Evolutionary conservation across 164 flowering plant species (phyloP).

Genomic region (Chimonanthus praecox): DNA sequence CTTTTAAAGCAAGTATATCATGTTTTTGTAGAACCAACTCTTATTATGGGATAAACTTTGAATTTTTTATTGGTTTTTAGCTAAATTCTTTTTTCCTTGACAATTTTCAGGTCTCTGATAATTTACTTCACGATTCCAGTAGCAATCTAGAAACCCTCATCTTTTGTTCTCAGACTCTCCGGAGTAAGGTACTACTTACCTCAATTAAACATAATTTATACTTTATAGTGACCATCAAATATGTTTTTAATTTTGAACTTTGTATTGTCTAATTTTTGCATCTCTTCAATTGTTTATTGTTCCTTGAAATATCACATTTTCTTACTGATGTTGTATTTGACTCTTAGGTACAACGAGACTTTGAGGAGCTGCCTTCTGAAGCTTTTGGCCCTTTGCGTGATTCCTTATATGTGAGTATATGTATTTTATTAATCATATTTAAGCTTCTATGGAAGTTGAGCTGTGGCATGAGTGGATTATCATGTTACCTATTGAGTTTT

Average conservation of each 20-base stretch:
- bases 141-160: conserved; percentile 91
- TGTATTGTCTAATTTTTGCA: neutral
- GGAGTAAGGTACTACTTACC: conserved; percentile 74
- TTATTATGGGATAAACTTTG: neutral
- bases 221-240: neutral
- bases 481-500: neutral
- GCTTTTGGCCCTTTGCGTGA: conserved; percentile 91
- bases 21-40: neutral
- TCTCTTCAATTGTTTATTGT: neutral
- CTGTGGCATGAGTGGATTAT: neutral
- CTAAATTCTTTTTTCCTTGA: neutral
- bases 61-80: neutral
- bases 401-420: conserved; percentile 70
- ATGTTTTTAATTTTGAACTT: neutral
- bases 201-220: neutral
- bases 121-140: conserved; percentile 82
- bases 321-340: conserved; percentile 6
- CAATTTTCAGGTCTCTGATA: conserved; percentile 73
- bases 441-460: neutral
- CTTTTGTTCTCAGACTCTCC: conserved; percentile 92
- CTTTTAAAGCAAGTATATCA: too few relatives aligned
- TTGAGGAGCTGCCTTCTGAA: conserved; percentile 95
- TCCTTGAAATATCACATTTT: neutral
- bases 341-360: conserved; percentile 85
- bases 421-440: neutral